phyloP scores from a whole-genome alignment of 805 yeast species.

The Ogataea nakhonphanomensis region DNA sequence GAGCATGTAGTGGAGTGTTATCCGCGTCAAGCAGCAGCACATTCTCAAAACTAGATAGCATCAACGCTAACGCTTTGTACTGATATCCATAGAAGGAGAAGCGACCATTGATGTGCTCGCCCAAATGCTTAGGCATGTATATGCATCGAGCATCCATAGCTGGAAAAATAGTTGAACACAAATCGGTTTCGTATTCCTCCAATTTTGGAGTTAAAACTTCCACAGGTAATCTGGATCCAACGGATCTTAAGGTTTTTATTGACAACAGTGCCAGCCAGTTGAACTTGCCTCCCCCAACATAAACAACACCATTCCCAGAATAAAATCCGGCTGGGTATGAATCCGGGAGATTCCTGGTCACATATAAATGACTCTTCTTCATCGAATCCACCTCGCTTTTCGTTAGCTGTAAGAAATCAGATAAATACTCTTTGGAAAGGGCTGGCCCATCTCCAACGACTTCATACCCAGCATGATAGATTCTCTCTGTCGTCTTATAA shows the following conservation, averaged over 20 bases:
- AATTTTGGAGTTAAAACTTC: conserved; percentile 75
- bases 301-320: conserved; percentile 56
- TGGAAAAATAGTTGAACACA: conserved; percentile 62
- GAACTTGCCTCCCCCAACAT: conserved; percentile 76
- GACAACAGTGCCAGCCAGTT: conserved; percentile 66
- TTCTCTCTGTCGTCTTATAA: conserved; percentile 44
- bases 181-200: conserved; percentile 65
- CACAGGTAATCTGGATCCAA: conserved; percentile 67
- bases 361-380: conserved; percentile 43
- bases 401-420: conserved; percentile 45
- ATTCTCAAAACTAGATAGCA: conserved; percentile 66
- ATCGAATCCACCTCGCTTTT: conserved; percentile 42
- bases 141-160: conserved; percentile 61
- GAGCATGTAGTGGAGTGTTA: conserved; percentile 61
- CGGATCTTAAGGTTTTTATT: conserved; percentile 55
- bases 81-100: conserved; percentile 58
- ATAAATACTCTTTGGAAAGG: conserved; percentile 52
- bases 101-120: conserved; percentile 41
- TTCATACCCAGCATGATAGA: conserved; percentile 54
- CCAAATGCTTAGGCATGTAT: conserved; percentile 54
- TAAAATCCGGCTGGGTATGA: conserved; percentile 44
- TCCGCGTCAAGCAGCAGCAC: conserved; percentile 71
- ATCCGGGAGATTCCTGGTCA: conserved; percentile 45
- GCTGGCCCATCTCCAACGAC: conserved; percentile 35
- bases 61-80: conserved; percentile 59